A percentile compares a stretch with the other conserved stretches of the same genome.
Conservation (phyloP, 768 basidiomycete genomes). For the Suillus alpinus region DNA sequence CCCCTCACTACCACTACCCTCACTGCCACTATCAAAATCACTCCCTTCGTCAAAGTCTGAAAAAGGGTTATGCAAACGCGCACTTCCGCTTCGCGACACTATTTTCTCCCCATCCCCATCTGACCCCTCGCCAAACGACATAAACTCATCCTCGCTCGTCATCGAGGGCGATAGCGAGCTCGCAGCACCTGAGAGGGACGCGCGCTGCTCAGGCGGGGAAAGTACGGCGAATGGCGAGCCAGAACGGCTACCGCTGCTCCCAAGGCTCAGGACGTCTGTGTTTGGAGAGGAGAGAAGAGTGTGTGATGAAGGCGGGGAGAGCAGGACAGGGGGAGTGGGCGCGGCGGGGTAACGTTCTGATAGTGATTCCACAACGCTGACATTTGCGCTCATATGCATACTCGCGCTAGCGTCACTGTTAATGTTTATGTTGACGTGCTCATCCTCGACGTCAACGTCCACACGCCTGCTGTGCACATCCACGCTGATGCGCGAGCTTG, state of each 20-base stretch:
- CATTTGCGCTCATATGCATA: background rate
- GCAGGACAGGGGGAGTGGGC: constrained; percentile 24
- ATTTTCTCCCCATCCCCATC: background rate
- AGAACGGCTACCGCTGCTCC: background rate
- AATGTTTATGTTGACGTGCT: background rate
- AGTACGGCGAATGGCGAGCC: background rate
- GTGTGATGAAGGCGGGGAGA: constrained; percentile 23
- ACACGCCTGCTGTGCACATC: background rate
- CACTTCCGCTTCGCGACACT: background rate
- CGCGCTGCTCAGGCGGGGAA: background rate
- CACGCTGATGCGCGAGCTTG: background rate
- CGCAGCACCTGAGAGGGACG: background rate
- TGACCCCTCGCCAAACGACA: background rate
- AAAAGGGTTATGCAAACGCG: background rate
- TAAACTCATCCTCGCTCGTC: constrained; percentile 1
- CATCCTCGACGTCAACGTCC: background rate
- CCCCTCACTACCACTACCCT: background rate
- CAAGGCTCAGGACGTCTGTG: background rate
- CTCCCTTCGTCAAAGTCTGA: background rate
- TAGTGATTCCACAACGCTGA: constrained; percentile 22
- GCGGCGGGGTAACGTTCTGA: constrained; percentile 31
- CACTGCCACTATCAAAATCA: background rate
- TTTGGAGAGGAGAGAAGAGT: constrained; percentile 10
- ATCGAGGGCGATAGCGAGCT: background rate
- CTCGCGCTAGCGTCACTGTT: background rate